Evolutionary conservation across 768 basidiomycete species (phyloP).

Genomic region (Clitopilus passeckerianus): DNA sequence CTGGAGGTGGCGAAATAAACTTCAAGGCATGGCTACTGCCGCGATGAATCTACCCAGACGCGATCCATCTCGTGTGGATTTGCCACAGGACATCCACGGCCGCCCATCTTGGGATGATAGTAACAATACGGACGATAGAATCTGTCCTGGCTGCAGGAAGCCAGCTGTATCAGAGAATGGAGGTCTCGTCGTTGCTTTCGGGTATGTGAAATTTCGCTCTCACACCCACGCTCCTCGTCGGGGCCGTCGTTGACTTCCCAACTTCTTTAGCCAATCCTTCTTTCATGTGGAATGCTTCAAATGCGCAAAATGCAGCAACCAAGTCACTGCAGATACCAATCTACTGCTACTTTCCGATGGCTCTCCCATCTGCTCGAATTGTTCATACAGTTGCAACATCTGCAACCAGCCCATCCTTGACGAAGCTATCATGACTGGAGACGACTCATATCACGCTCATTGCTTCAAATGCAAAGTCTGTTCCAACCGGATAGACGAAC

Average conservation of each 20-base stretch:
- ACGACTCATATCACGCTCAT: constrained; percentile 97
- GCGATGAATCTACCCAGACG: constrained; percentile 19
- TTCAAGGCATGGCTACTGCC: background rate
- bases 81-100: constrained; percentile 24
- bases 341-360: constrained; percentile 96
- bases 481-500: constrained; percentile 91
- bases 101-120: constrained; percentile 16
- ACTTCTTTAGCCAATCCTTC: constrained; percentile 68
- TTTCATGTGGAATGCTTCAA: constrained; percentile 96
- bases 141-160: constrained; percentile 79
- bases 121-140: constrained; percentile 43
- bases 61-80: constrained; percentile 22
- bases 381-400: constrained; percentile 94
- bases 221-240: constrained; percentile 3
- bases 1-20: constrained; percentile 8
- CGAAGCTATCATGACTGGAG: constrained; percentile 99
- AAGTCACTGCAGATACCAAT: constrained; percentile 95
- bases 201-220: constrained; percentile 48
- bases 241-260: constrained; percentile 3
- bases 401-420: constrained; percentile 94
- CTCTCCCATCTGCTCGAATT: constrained; percentile 91
- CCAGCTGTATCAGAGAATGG: constrained; percentile 79
- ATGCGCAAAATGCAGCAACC: constrained; percentile 91
- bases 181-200: constrained; percentile 92
- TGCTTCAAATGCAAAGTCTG: constrained; percentile 99